Base-by-base conservation (phyloP, 345 rosid species). In the Linum trigynum region DNA sequence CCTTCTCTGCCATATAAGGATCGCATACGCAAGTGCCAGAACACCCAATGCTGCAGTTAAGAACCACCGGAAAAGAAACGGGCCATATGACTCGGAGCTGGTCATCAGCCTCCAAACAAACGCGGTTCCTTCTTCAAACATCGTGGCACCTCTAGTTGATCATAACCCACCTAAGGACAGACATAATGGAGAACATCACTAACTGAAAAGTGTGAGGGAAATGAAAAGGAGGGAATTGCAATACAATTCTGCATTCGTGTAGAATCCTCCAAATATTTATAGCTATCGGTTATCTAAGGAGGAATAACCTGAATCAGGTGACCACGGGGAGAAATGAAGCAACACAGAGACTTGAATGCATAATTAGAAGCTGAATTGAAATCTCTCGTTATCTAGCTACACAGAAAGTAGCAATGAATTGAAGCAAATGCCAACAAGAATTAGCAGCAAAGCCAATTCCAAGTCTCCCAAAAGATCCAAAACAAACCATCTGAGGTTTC, bases 1-100 rank as follows among this genome's bases (percentile, higher is more conserved):
- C 40, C 63, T 85, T 55, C 78, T 79, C 76, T 85, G 90, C 90
- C 90, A 85, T 75, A 66, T 85, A 48, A 83, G 77, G 58, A 81
- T 72, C 7, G 72, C 79, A 70, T 81, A 83, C 1, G 78, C 43
- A 48, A 85, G 56, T 55, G 78, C 85, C 1, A 77, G 59, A 36
- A 81, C 2, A 2, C 90, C 85, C 41, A 81, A 62, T 17, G 77
- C 67, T 14, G 79, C 78, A 37, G 83, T 82, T 7, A 80, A 67
- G 40, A 80, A 73, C 81, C 86, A 84, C 45, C 90, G 86, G 5
- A 75, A 72, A 56, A 77, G 4, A 36, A 72, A 77, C 1, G 78
- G 80, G 67, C 69, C 76, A 67, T 75, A 71, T 55, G 78, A 63
- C 45, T 79, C 74, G 43, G 69, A 72, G 73, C 66, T 61, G 37